Evolutionary conservation across 495 filamentous ascomycete species (phyloP).

Genomic region (Neurospora pannonica): DNA sequence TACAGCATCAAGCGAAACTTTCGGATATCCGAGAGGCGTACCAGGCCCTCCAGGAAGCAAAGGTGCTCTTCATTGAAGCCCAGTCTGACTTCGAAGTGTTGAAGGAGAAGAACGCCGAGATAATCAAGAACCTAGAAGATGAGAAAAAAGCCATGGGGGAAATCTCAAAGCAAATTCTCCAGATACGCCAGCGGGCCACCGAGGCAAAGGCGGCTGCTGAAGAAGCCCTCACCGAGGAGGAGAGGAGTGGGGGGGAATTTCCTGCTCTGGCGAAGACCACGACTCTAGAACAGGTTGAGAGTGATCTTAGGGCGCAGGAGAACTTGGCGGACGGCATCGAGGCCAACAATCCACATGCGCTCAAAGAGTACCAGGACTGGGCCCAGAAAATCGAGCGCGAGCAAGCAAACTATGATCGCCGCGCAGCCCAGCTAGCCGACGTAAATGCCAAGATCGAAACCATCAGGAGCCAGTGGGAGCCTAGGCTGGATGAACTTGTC

Average conservation of each 20-base stretch:
- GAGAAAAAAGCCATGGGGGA: constrained; percentile 15
- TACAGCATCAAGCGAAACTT: constrained; percentile 52
- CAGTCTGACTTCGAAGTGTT: constrained; percentile 63
- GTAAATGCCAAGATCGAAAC: constrained; percentile 46
- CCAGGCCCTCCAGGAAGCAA: constrained; percentile 53
- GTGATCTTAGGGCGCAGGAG: constrained; percentile 63
- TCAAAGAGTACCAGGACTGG: constrained; percentile 71
- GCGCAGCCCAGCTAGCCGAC: constrained; percentile 44
- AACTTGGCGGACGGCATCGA: constrained; percentile 71
- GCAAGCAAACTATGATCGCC: constrained; percentile 24
- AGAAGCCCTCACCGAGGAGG: constrained; percentile 24
- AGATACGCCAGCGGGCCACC: constrained; percentile 20
- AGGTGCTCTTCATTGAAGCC: constrained; percentile 67
- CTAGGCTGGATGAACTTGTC: constrained; percentile 67
- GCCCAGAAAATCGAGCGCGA: constrained; percentile 39
- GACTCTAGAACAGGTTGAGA: constrained; percentile 55
- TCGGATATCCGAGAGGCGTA: constrained; percentile 48
- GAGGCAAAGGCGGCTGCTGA: constrained; percentile 16
- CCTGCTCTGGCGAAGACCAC: constrained; percentile 24
- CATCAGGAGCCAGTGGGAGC: constrained; percentile 66
- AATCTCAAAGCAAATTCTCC: constrained; percentile 12
- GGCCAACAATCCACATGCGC: constrained; percentile 64
- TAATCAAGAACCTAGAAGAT: constrained; percentile 43
- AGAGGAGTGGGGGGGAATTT: constrained; percentile 21
- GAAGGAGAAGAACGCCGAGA: constrained; percentile 49